These are phyloP conservation scores for Suhomyces terraborum DNA, from an alignment of 1,139 yeast species.

Conservation along the genomic window DNA sequence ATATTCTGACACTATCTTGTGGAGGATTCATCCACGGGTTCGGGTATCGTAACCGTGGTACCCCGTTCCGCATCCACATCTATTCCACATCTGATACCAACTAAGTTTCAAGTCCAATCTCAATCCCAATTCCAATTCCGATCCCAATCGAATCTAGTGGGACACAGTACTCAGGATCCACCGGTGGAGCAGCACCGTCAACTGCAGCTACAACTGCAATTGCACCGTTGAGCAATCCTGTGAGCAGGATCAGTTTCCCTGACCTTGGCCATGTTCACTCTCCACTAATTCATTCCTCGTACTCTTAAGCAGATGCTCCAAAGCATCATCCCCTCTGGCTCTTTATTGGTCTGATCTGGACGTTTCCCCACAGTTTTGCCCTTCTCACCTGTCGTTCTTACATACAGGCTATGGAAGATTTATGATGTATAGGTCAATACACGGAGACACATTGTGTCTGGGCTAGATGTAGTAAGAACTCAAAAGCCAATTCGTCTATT, in stretches of 20 bases:
- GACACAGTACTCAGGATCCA: too few species aligned
- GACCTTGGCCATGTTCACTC: neutral
- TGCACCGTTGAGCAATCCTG: neutral
- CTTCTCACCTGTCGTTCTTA: constrained; percentile 5
- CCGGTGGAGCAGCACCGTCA: too few species aligned
- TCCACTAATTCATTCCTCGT: neutral
- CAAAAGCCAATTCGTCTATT: too few species aligned
- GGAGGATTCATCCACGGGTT: neutral
- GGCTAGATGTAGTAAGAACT: too few species aligned
- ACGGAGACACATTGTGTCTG: constrained; percentile 5
- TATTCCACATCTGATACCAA: too few species aligned
- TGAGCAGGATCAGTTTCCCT: neutral
- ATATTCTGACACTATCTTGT: neutral
- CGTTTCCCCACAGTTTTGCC: constrained; percentile 3
- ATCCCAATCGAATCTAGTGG: too few species aligned
- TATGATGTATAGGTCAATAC: constrained; percentile 9
- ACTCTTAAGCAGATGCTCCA: too few species aligned
- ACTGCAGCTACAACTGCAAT: too few species aligned
- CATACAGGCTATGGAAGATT: constrained; percentile 11
- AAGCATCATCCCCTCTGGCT: constrained; percentile 1
- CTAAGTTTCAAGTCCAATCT: too few species aligned
- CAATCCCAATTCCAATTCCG: neutral
- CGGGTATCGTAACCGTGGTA: too few species aligned
- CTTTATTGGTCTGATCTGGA: neutral
- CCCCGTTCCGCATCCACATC: too few species aligned